phyloP scores from a whole-genome alignment of 768 basidiomycete genomes.

The Suillus ampliporus region DNA sequence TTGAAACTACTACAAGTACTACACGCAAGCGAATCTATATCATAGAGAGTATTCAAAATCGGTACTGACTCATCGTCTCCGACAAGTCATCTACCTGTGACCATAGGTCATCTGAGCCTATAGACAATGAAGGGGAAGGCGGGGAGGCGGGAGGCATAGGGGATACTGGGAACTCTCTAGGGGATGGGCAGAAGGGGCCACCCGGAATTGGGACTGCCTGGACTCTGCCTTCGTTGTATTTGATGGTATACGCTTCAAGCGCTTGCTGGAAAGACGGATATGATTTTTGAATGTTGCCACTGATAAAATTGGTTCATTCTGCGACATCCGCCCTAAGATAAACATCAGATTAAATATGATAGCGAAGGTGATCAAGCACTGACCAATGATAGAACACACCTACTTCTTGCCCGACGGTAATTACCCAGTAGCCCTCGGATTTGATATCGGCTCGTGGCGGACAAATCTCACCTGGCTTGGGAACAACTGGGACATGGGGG shows the following conservation, averaged over 20 bases:
- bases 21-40: too few species aligned
- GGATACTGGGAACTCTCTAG: not conserved
- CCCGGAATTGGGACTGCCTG: not conserved
- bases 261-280: not conserved
- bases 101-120: conserved; percentile 2
- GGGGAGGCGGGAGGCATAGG: too few species aligned
- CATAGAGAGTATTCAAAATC: too few species aligned
- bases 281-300: not conserved
- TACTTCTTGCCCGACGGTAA: conserved; percentile 4
- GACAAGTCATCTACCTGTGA: conserved; percentile 6
- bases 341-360: too few species aligned
- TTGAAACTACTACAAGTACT: too few species aligned
- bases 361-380: too few species aligned
- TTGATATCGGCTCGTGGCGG: not conserved
- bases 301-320: not conserved
- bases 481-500: too few species aligned
- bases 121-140: not conserved
- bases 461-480: not conserved
- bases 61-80: not conserved
- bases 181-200: not conserved
- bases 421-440: conserved; percentile 3
- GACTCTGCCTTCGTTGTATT: not conserved
- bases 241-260: not conserved
- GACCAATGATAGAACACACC: conserved; percentile 5
- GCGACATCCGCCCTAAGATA: conserved; percentile 5